These are phyloP conservation scores for Populus davidiana DNA, from an alignment of 345 rosid species.

Conservation along the genomic window DNA sequence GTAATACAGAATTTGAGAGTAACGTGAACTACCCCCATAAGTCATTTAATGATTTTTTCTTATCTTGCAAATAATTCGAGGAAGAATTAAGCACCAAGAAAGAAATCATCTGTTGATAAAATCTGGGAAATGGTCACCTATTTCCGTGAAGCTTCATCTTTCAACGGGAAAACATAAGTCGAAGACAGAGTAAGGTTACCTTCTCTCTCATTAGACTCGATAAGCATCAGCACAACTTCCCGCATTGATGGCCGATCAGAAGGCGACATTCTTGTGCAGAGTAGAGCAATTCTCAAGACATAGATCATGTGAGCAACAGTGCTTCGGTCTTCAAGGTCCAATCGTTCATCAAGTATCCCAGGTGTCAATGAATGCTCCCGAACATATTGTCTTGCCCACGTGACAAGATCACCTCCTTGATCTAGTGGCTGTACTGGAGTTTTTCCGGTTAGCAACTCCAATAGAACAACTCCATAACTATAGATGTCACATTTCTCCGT, in stretches of 20 bases:
- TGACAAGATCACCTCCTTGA: slow-evolving; percentile 28
- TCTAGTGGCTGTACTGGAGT: slow-evolving; percentile 31
- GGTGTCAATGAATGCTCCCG: slow-evolving; percentile 22
- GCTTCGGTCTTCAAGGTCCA: slow-evolving; percentile 24
- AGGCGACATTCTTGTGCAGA: slow-evolving; percentile 33
- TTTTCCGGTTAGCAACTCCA: slow-evolving; percentile 33
- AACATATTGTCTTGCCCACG: slow-evolving; percentile 19
- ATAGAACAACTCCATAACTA: slow-evolving; percentile 33
- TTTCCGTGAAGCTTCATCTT: slow-evolving; percentile 20
- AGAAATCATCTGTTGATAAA: slow-evolving; percentile 15
- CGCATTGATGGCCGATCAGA: slow-evolving; percentile 34
- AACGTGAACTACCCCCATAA: too few relatives aligned
- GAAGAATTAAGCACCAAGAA: slow-evolving; percentile 19
- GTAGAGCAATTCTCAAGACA: slow-evolving; percentile 29
- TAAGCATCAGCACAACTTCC: slow-evolving; percentile 36
- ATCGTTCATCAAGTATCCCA: slow-evolving; percentile 24
- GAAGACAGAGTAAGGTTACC: slow-evolving; percentile 13
- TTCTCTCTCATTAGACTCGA: slow-evolving; percentile 25
- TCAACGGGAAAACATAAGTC: slow-evolving; percentile 18
- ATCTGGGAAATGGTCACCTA: slow-evolving; percentile 9
- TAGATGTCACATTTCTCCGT: slow-evolving; percentile 31
- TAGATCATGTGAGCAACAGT: slow-evolving; percentile 23
- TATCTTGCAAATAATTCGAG: slow-evolving; percentile 5
- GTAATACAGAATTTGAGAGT: slow-evolving; percentile 3
- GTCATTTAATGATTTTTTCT: slow-evolving; percentile 4